phyloP scores from a whole-genome alignment of 768 basidiomycete species.

The Suillus fuscotomentosus region DNA sequence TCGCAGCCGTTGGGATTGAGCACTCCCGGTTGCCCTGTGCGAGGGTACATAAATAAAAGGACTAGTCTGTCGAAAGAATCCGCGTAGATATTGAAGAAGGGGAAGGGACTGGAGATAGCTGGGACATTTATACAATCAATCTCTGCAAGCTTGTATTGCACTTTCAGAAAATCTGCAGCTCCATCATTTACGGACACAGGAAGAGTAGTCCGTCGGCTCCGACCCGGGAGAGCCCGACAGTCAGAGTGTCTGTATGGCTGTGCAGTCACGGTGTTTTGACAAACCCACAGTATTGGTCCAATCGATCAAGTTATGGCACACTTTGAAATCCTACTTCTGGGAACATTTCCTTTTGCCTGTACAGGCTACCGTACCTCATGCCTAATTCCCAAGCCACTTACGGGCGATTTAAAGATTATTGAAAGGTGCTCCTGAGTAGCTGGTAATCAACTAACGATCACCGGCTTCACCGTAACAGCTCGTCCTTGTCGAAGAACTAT shows the following conservation, averaged over 20 bases:
- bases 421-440: not conserved
- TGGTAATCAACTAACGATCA: not conserved
- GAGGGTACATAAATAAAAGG: slow-evolving; percentile 23
- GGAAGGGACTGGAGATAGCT: slow-evolving; percentile 4
- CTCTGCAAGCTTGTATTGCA: not conserved
- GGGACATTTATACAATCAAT: slow-evolving; percentile 5
- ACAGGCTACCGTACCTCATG: not conserved
- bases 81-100: slow-evolving; percentile 10
- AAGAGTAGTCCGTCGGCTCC: no score
- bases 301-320: not conserved
- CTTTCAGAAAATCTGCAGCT: slow-evolving; percentile 12
- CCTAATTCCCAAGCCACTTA: not conserved
- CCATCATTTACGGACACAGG: slow-evolving; percentile 14
- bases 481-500: not conserved
- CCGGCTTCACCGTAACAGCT: not conserved
- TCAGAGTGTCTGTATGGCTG: no score
- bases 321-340: not conserved
- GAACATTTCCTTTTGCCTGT: not conserved
- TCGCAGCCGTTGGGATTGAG: slow-evolving; percentile 18
- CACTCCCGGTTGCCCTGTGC: not conserved
- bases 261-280: no score
- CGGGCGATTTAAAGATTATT: not conserved
- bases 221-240: no score
- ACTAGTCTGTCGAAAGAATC: slow-evolving; percentile 17
- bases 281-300: not conserved